Conservation (phyloP, 2,329 filamentous ascomycete species). For the Pleoardoris graminearum region DNA sequence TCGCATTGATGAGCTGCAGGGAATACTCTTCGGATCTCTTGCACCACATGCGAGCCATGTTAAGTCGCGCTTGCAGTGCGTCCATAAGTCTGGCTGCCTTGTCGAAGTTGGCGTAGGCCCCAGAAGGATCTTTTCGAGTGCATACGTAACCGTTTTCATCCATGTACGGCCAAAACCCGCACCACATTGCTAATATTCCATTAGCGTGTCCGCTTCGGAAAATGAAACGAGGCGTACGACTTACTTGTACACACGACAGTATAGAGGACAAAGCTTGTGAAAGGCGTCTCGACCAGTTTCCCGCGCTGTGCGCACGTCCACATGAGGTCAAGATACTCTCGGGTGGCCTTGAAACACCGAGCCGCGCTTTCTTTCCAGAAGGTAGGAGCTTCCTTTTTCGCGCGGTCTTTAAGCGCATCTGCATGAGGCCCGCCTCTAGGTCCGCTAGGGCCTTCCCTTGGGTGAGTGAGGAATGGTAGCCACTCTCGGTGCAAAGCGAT, state of each 20-base stretch:
- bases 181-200: conserved; percentile 60
- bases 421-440: conserved; percentile 62
- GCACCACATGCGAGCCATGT: background rate
- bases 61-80: background rate
- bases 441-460: conserved; percentile 53
- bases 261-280: conserved; percentile 69
- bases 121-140: conserved; percentile 8
- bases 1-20: conserved; percentile 22
- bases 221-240: conserved; percentile 7
- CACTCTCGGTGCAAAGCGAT: conserved; percentile 72
- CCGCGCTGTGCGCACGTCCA: conserved; percentile 63
- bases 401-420: conserved; percentile 50
- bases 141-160: conserved; percentile 62
- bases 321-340: conserved; percentile 67
- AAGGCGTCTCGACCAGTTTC: conserved; percentile 67
- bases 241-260: conserved; percentile 64
- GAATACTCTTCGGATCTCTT: background rate
- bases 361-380: conserved; percentile 68
- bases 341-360: conserved; percentile 64
- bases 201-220: conserved; percentile 9
- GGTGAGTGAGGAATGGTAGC: conserved; percentile 65
- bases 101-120: background rate
- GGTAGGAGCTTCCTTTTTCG: conserved; percentile 34
- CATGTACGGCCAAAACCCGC: conserved; percentile 69
- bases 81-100: background rate